Percentiles rank a stretch among this genome's conserved stretches.
Evolutionary conservation across 2,329 filamentous ascomycete species (phyloP).

Genomic region (Cladophialophora chaetospira): DNA sequence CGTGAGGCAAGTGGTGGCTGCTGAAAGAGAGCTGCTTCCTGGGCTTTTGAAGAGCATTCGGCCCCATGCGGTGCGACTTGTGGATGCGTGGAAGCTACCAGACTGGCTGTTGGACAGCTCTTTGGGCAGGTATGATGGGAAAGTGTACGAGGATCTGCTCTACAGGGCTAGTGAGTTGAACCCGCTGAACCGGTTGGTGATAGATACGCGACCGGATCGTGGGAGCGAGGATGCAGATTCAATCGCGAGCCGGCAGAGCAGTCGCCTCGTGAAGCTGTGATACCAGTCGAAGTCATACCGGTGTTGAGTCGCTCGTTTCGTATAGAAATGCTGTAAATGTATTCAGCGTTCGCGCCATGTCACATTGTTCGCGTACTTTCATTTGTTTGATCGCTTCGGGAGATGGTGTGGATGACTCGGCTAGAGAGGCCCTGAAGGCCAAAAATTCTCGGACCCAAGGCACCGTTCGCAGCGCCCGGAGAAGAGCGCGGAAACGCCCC

Average conservation of each 20-base stretch:
- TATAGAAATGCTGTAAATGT: too few relatives aligned
- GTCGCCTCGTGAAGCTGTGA: too few relatives aligned
- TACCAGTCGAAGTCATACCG: too few relatives aligned
- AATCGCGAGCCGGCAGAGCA: too few relatives aligned
- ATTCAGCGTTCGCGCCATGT: too few relatives aligned
- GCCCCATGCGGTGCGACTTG: conserved; percentile 70
- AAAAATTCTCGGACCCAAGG: too few relatives aligned
- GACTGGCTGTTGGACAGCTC: conserved; percentile 76
- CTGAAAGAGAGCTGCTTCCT: conserved; percentile 65
- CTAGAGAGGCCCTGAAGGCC: too few relatives aligned
- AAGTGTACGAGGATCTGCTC: conserved; percentile 78
- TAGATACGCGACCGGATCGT: conserved; percentile 57
- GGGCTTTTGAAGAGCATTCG: conserved; percentile 69
- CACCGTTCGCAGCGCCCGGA: too few relatives aligned
- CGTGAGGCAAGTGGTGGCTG: conserved; percentile 69
- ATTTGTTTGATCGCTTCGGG: too few relatives aligned
- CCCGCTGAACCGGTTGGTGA: conserved; percentile 69
- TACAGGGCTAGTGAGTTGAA: conserved; percentile 71
- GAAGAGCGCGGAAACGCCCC: neutral
- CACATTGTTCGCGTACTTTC: too few relatives aligned
- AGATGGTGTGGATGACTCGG: too few relatives aligned
- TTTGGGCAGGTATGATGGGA: conserved; percentile 70
- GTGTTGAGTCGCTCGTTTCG: too few relatives aligned
- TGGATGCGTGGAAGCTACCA: conserved; percentile 74
- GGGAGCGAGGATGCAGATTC: neutral